These are phyloP conservation scores for Simmondsia chinensis DNA, from an alignment of 148 eudicot genomes.

Conservation along the genomic window DNA sequence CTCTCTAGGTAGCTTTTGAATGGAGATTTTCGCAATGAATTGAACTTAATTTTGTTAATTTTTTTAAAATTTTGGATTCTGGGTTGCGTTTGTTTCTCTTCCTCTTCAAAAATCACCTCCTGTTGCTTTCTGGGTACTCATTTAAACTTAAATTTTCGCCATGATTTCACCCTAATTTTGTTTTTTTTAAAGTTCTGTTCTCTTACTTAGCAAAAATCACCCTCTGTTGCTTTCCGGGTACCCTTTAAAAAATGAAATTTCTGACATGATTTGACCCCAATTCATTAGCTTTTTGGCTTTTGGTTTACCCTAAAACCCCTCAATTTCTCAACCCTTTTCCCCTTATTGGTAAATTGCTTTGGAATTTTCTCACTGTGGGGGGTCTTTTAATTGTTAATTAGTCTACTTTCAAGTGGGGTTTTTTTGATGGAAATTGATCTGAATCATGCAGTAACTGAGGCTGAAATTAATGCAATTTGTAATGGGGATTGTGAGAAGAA, in stretches of 20 bases:
- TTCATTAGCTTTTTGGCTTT: constrained; percentile 7
- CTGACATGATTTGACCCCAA: no score
- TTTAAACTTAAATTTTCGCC: constrained; percentile 12
- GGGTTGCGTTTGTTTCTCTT: no score
- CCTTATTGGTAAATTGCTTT: no score
- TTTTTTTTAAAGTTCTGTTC: not conserved
- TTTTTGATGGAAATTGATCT: constrained; percentile 81
- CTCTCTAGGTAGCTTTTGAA: no score
- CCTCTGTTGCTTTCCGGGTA: constrained; percentile 19
- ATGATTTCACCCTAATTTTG: constrained; percentile 32
- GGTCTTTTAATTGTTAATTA: no score
- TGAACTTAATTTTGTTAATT: no score
- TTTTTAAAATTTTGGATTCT: no score
- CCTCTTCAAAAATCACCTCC: not conserved
- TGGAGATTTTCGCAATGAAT: no score
- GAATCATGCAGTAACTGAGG: constrained; percentile 47
- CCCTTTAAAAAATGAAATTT: constrained; percentile 23
- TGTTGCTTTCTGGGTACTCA: constrained; percentile 22
- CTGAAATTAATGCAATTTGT: constrained; percentile 33
- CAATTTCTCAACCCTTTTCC: no score
- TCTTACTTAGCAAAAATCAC: no score
- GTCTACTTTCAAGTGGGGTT: constrained; percentile 1
- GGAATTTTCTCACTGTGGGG: no score
- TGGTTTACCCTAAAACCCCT: no score
- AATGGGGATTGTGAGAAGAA: constrained; percentile 33